Evolutionary conservation across 2,329 filamentous ascomycete species (phyloP).

Genomic region (Hyphodiscus sp.): DNA sequence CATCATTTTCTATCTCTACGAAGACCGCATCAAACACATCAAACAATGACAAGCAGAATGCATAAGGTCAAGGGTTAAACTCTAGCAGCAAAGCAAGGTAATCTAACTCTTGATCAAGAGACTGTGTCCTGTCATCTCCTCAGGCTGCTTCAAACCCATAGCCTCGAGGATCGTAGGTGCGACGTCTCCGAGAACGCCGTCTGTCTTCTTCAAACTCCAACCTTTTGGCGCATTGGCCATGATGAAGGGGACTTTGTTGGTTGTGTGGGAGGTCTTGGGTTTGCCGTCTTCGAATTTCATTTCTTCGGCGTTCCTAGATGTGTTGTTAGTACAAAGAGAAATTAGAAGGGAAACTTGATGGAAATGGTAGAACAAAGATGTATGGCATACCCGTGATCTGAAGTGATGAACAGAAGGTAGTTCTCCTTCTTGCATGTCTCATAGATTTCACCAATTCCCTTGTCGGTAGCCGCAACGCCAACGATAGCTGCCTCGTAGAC

Average conservation of each 20-base stretch:
- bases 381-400: slow-evolving; percentile 72
- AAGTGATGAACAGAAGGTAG: slow-evolving; percentile 91
- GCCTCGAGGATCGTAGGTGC: slow-evolving; percentile 86
- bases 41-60: not conserved
- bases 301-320: slow-evolving; percentile 78
- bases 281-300: slow-evolving; percentile 96
- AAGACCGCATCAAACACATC: slow-evolving; percentile 1
- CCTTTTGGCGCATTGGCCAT: slow-evolving; percentile 94
- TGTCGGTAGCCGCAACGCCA: slow-evolving; percentile 80
- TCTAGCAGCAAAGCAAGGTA: slow-evolving; percentile 7
- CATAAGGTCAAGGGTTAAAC: slow-evolving; percentile 4
- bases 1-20: slow-evolving; percentile 2
- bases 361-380: not conserved
- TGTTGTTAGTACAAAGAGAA: slow-evolving; percentile 20
- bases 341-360: not conserved
- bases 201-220: slow-evolving; percentile 70
- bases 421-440: slow-evolving; percentile 90
- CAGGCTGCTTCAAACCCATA: slow-evolving; percentile 86
- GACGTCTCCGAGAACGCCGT: slow-evolving; percentile 92
- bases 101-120: slow-evolving; percentile 64
- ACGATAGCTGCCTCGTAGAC: slow-evolving; percentile 92
- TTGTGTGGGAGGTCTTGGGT: slow-evolving; percentile 96
- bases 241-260: slow-evolving; percentile 95
- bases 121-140: slow-evolving; percentile 85
- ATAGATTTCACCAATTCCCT: slow-evolving; percentile 86